Evolutionary conservation across 2,329 filamentous ascomycete species (phyloP).

Genomic region (Colletotrichum echinochloae): DNA sequence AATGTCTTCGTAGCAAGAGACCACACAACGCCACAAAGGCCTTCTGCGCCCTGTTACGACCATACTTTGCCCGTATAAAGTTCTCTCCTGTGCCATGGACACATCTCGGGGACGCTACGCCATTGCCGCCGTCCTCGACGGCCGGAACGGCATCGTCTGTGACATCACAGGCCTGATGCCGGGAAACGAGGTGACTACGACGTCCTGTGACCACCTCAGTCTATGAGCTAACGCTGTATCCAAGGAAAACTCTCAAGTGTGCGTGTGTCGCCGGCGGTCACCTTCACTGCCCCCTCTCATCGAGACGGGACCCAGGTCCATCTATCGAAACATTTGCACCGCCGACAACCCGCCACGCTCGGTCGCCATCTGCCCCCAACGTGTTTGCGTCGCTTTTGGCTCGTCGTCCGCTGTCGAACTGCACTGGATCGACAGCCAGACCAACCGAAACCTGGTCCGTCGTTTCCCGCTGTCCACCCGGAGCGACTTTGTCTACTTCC

Average conservation of each 20-base stretch:
- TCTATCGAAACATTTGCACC: slow-evolving; percentile 65
- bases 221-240: neutral
- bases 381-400: slow-evolving; percentile 74
- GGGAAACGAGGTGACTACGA: neutral
- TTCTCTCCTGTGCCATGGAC: slow-evolving; percentile 73
- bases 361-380: slow-evolving; percentile 73
- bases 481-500: slow-evolving; percentile 69
- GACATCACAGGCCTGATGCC: slow-evolving; percentile 56
- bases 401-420: slow-evolving; percentile 72
- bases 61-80: slow-evolving; percentile 66
- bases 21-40: slow-evolving; percentile 41
- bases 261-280: slow-evolving; percentile 45
- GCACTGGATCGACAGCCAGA: slow-evolving; percentile 65
- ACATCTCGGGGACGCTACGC: slow-evolving; percentile 66
- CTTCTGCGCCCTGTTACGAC: slow-evolving; percentile 60
- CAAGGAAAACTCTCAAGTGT: slow-evolving; percentile 12
- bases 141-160: slow-evolving; percentile 70
- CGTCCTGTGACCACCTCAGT: neutral
- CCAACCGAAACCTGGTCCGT: slow-evolving; percentile 61
- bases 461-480: slow-evolving; percentile 68
- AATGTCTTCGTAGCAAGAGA: slow-evolving; percentile 40
- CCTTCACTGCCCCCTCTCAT: slow-evolving; percentile 45
- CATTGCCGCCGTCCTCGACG: slow-evolving; percentile 69
- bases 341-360: slow-evolving; percentile 73
- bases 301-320: slow-evolving; percentile 48